phyloP scores from a whole-genome alignment of 257 asterid genomes.

The Solanum pinnatisectum region DNA sequence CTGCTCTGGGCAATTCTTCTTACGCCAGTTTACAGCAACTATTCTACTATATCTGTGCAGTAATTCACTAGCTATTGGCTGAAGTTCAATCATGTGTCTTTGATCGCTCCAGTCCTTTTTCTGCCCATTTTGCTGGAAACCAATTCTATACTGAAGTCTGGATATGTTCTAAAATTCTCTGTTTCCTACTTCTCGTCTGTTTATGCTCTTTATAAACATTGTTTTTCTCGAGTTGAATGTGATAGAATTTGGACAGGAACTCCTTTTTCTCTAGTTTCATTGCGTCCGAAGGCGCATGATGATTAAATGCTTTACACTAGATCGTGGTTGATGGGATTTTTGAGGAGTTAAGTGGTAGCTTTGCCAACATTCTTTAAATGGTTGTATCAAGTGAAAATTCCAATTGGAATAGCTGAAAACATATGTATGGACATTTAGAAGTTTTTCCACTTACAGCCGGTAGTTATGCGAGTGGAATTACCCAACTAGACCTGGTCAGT shows the following conservation, averaged over 20 bases:
- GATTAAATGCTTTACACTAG: neutral
- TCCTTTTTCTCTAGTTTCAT: neutral
- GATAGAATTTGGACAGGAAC: neutral
- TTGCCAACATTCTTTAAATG: neutral
- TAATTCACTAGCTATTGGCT: neutral
- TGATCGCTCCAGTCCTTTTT: neutral
- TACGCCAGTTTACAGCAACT: neutral
- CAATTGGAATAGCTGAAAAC: neutral
- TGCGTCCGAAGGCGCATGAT: neutral
- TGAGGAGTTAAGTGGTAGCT: neutral
- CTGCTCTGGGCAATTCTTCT: neutral
- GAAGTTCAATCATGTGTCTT: neutral
- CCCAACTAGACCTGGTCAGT: neutral
- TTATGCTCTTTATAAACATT: neutral
- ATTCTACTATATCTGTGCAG: neutral
- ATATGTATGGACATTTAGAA: neutral
- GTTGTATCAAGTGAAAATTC: neutral
- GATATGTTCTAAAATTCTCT: neutral
- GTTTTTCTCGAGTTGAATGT: neutral
- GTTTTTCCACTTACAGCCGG: fast-evolving
- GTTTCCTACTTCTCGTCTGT: neutral
- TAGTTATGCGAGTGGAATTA: neutral
- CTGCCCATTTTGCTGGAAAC: neutral
- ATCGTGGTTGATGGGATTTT: neutral
- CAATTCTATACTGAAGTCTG: neutral